A percentile compares a stretch with the other conserved stretches of the same genome.
These are phyloP conservation scores for Amesomyces nigricolor DNA, from an alignment of 2,329 filamentous ascomycete species.

Conservation along the genomic window DNA sequence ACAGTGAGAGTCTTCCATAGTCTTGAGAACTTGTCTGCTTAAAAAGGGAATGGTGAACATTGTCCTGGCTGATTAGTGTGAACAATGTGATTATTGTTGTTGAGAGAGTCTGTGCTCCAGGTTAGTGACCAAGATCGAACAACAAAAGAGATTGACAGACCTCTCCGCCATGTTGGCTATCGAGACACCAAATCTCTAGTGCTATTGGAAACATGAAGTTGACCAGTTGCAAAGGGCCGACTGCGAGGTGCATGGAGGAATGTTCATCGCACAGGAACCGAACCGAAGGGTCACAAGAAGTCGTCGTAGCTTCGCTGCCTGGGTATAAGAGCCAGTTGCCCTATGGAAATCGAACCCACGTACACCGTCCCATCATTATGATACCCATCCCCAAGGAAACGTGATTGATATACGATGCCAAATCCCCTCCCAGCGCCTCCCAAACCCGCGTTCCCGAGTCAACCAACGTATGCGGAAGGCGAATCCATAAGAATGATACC, in stretches of 20 bases:
- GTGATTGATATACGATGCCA: slow-evolving; percentile 14
- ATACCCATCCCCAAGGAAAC: slow-evolving; percentile 13
- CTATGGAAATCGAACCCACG: slow-evolving; percentile 17
- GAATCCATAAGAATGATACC: slow-evolving; percentile 15
- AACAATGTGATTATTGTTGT: neutral
- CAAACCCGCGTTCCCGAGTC: neutral
- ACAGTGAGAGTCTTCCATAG: too few species aligned
- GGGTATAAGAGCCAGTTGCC: slow-evolving; percentile 15
- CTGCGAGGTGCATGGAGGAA: too few species aligned
- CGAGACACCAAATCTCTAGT: too few species aligned
- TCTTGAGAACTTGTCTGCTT: too few species aligned
- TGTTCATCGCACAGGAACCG: too few species aligned
- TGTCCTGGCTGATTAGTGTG: neutral
- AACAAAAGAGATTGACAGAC: neutral
- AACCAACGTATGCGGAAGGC: slow-evolving; percentile 10
- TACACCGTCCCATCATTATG: slow-evolving; percentile 18
- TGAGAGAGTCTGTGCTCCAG: neutral
- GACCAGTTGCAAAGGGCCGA: too few species aligned
- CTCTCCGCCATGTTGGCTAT: too few species aligned
- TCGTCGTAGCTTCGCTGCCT: neutral
- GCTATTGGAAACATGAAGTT: too few species aligned
- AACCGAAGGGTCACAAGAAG: neutral
- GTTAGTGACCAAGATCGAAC: neutral
- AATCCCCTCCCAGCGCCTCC: slow-evolving; percentile 9
- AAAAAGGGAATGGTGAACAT: too few species aligned